These are phyloP conservation scores for Chlorociboria aeruginascens DNA, from an alignment of 495 filamentous ascomycete species.

Conservation along the genomic window DNA sequence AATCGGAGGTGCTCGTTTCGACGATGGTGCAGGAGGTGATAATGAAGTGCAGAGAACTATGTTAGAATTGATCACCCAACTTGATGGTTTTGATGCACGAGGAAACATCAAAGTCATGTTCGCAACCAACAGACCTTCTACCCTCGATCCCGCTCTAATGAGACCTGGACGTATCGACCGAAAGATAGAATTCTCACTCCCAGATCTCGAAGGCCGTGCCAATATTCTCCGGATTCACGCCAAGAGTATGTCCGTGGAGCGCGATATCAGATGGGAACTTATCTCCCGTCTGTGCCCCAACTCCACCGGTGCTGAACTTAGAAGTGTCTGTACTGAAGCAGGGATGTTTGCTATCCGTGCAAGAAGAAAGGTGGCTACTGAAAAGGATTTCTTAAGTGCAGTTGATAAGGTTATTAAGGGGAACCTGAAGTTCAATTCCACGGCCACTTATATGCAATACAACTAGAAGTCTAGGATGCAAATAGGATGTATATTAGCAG, in stretches of 20 bases:
- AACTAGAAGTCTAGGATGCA: conserved; percentile 47
- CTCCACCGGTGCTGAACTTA: conserved; percentile 86
- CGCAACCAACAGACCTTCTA: conserved; percentile 93
- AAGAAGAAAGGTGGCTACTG: conserved; percentile 91
- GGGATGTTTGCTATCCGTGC: conserved; percentile 99
- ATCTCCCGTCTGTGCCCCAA: conserved; percentile 96
- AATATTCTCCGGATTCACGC: conserved; percentile 98
- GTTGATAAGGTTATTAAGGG: conserved; percentile 99
- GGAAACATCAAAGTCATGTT: conserved; percentile 99
- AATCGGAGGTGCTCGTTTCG: conserved; percentile 94
- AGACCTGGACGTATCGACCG: conserved; percentile 94
- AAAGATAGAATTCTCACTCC: conserved; percentile 97
- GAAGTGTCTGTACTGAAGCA: conserved; percentile 95
- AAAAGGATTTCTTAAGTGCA: conserved; percentile 97
- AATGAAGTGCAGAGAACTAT: conserved; percentile 99
- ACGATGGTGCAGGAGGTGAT: conserved; percentile 94
- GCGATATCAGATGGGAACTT: conserved; percentile 96
- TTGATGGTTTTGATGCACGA: conserved; percentile 93
- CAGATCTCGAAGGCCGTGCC: conserved; percentile 90
- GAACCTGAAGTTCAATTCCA: conserved; percentile 98
- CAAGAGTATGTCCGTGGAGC: conserved; percentile 98
- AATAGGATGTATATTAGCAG: conserved; percentile 19
- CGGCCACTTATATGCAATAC: conserved; percentile 98
- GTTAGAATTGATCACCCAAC: conserved; percentile 95
- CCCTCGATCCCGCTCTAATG: conserved; percentile 92